These are phyloP conservation scores for Plantago elongata DNA, from an alignment of 257 asterid genomes.

Conservation along the genomic window DNA sequence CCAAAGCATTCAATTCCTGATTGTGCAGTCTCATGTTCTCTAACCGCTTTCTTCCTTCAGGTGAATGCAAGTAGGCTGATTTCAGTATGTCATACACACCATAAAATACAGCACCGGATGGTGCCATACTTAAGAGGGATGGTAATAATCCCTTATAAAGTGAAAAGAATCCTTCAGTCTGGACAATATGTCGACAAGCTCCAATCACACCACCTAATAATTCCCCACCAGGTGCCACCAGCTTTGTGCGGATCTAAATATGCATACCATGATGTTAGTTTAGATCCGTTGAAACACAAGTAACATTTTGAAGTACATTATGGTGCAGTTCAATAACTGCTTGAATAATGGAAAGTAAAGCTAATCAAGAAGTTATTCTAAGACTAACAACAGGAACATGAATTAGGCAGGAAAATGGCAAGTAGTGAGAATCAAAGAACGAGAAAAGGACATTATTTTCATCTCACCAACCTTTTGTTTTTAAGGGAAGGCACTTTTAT, in stretches of 20 bases:
- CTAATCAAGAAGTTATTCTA: not conserved
- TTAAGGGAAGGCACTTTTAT: conserved; percentile 6
- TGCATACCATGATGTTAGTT: conserved; percentile 17
- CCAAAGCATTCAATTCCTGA: conserved; percentile 70
- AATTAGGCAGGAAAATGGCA: conserved; percentile 3
- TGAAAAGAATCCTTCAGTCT: conserved; percentile 46
- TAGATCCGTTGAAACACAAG: conserved; percentile 10
- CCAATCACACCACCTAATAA: conserved; percentile 84
- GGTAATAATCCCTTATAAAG: conserved; percentile 61
- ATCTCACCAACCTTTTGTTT: not conserved
- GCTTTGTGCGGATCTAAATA: conserved; percentile 82
- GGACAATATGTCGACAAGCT: conserved; percentile 69
- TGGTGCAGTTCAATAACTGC: not conserved
- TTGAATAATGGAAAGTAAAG: not conserved
- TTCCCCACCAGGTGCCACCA: conserved; percentile 98
- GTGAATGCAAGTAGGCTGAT: conserved; percentile 63
- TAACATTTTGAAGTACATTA: not conserved
- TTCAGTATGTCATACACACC: conserved; percentile 56
- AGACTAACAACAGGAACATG: not conserved
- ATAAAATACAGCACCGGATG: conserved; percentile 65
- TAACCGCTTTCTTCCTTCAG: conserved; percentile 75
- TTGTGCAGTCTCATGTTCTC: conserved; percentile 53
- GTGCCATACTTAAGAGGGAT: conserved; percentile 58
- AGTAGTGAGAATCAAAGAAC: conserved; percentile 2
- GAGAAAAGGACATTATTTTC: not conserved